phyloP scores from a whole-genome alignment of 2,329 filamentous ascomycete genomes.

The Cladosporium velox region DNA sequence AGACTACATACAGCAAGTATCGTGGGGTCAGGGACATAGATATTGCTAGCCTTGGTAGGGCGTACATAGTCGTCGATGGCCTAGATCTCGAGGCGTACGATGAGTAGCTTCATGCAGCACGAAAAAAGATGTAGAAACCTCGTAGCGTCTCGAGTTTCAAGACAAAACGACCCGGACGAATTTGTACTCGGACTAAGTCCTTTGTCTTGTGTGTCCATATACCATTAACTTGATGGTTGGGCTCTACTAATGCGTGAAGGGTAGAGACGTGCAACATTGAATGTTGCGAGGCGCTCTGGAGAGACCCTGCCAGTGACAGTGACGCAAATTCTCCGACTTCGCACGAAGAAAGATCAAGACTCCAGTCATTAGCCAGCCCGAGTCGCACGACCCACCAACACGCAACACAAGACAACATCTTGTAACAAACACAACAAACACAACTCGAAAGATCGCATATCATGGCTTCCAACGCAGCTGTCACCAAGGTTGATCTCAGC shows the following conservation, averaged over 20 bases:
- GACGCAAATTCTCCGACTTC: slow-evolving; percentile 21
- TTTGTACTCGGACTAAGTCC: background rate
- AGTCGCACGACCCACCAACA: slow-evolving; percentile 4
- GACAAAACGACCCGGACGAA: background rate
- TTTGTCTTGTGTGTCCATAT: background rate
- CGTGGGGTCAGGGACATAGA: background rate
- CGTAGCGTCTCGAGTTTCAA: background rate
- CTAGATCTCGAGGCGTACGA: background rate
- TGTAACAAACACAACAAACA: background rate
- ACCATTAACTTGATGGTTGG: background rate
- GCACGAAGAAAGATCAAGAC: slow-evolving; percentile 20
- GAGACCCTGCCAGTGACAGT: slow-evolving; percentile 9
- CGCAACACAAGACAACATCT: background rate
- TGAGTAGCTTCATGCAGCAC: background rate
- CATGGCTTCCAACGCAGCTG: slow-evolving; percentile 16
- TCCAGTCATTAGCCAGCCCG: slow-evolving; percentile 16
- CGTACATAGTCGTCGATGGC: background rate
- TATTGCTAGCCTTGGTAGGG: background rate
- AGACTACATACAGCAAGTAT: background rate
- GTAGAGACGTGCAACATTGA: background rate
- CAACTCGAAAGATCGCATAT: background rate
- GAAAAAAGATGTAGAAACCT: background rate
- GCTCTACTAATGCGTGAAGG: background rate
- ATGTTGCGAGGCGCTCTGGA: background rate
- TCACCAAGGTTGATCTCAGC: slow-evolving; percentile 28